Conservation (phyloP, 129 eudicot species). For the Pittosporum tobira region DNA sequence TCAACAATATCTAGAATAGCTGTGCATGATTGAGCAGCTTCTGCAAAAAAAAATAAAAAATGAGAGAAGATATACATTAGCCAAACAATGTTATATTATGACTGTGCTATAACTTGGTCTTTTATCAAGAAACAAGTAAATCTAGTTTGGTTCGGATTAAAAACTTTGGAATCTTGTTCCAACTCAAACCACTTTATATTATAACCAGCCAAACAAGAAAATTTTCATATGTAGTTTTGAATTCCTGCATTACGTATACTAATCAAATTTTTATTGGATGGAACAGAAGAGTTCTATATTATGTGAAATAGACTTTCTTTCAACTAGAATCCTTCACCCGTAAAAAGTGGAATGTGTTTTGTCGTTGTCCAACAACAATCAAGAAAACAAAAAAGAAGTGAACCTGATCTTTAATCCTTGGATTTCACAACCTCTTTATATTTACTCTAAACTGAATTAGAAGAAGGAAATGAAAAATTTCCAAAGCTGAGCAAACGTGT, state of each 20-base stretch:
- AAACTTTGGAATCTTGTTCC: not conserved
- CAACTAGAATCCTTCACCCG: no score
- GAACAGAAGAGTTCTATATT: not conserved
- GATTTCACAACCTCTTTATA: no score
- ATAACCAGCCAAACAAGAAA: not conserved
- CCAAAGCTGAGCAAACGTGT: no score
- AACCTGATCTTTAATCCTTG: not conserved
- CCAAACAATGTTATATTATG: no score
- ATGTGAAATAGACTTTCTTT: not conserved
- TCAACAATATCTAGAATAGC: conserved; percentile 81
- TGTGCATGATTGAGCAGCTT: conserved; percentile 93
- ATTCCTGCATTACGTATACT: not conserved
- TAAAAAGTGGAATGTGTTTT: not conserved
- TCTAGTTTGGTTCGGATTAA: not conserved
- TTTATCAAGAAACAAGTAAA: no score
- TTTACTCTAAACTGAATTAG: not conserved
- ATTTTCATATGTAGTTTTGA: not conserved
- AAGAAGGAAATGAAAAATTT: no score
- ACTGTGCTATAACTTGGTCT: not conserved
- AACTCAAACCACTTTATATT: not conserved
- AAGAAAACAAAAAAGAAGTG: not conserved
- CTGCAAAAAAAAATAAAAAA: no score
- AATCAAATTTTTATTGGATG: not conserved
- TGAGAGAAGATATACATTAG: conserved; percentile 21
- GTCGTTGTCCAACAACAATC: not conserved